A percentile compares a stretch with the other conserved stretches of the same genome.
These are phyloP conservation scores for Ustilago sp. DNA, from an alignment of 1,284 basidiomycete genomes.

Conservation along the genomic window DNA sequence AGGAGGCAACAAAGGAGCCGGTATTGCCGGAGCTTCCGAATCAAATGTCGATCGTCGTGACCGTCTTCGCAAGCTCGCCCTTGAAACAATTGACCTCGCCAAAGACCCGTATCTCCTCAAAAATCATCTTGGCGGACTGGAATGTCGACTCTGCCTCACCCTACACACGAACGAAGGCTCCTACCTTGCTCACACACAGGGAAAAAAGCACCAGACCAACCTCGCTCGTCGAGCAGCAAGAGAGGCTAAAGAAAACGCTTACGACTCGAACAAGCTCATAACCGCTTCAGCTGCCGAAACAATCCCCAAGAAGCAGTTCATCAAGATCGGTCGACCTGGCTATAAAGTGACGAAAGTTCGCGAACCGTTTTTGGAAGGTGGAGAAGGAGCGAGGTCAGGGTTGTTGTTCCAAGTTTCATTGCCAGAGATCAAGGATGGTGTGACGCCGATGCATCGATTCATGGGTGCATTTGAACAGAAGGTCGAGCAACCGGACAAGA, in stretches of 20 bases:
- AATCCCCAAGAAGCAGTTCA: constrained; percentile 73
- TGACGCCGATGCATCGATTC: constrained; percentile 87
- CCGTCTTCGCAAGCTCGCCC: constrained; percentile 87
- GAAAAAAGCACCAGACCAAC: constrained; percentile 99
- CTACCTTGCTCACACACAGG: constrained; percentile 98
- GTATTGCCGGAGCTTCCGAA: constrained; percentile 82
- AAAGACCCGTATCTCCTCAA: constrained; percentile 97
- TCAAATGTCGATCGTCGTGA: constrained; percentile 95
- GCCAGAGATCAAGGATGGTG: constrained; percentile 85
- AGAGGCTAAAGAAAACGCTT: constrained; percentile 83
- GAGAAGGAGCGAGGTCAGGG: constrained; percentile 74
- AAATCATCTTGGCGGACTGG: constrained; percentile 94
- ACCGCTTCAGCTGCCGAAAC: constrained; percentile 43
- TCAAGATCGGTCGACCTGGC: constrained; percentile 96
- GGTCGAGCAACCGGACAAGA: constrained; percentile 91
- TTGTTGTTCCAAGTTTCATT: constrained; percentile 97
- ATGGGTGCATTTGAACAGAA: constrained; percentile 99
- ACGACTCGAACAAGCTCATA: constrained; percentile 74
- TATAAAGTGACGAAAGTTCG: constrained; percentile 91
- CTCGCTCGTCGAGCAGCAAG: constrained; percentile 93
- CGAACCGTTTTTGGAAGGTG: constrained; percentile 71
- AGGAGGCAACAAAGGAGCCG: constrained; percentile 69
- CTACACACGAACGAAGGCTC: constrained; percentile 99
- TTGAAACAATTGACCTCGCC: constrained; percentile 66
- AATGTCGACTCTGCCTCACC: constrained; percentile 97